phyloP scores from a whole-genome alignment of 2,329 filamentous ascomycete species.

The Verticillium isaacii region DNA sequence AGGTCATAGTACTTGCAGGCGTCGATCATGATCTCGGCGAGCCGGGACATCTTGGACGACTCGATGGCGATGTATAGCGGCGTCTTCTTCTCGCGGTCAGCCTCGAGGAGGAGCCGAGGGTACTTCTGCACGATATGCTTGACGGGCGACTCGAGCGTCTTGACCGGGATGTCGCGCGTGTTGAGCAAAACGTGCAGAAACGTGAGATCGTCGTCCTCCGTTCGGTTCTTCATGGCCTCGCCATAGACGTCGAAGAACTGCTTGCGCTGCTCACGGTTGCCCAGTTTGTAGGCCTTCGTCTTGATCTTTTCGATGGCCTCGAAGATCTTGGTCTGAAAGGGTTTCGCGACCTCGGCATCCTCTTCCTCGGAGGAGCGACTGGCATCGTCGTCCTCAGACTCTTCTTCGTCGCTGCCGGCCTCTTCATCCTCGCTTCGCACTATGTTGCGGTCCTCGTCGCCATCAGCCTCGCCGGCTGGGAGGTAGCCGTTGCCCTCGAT shows the following conservation, averaged over 20 bases:
- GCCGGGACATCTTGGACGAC: background rate
- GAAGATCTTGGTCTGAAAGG: background rate
- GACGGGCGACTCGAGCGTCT: background rate
- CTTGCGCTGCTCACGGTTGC: background rate
- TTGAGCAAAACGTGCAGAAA: constrained; percentile 1
- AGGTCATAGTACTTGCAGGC: constrained; percentile 1
- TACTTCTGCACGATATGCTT: background rate
- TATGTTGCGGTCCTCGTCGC: background rate
- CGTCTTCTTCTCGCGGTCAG: background rate
- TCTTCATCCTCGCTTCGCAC: background rate
- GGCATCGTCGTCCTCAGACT: background rate
- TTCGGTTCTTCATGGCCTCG: background rate
- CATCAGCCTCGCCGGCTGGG: background rate
- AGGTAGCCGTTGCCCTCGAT: background rate
- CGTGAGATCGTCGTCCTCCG: background rate
- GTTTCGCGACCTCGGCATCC: background rate
- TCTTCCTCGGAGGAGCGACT: background rate
- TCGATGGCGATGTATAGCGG: constrained; percentile 1
- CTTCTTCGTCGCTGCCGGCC: background rate
- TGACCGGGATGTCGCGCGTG: background rate
- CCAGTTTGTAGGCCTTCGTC: background rate
- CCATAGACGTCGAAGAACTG: background rate
- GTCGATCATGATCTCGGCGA: constrained; percentile 1
- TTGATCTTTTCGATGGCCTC: constrained; percentile 1
- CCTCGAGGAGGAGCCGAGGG: constrained; percentile 1